Evolutionary conservation across 345 rosid species (phyloP), one percentile per base, ranked within the genome.

Genomic region (Stellera chamaejasme): DNA sequence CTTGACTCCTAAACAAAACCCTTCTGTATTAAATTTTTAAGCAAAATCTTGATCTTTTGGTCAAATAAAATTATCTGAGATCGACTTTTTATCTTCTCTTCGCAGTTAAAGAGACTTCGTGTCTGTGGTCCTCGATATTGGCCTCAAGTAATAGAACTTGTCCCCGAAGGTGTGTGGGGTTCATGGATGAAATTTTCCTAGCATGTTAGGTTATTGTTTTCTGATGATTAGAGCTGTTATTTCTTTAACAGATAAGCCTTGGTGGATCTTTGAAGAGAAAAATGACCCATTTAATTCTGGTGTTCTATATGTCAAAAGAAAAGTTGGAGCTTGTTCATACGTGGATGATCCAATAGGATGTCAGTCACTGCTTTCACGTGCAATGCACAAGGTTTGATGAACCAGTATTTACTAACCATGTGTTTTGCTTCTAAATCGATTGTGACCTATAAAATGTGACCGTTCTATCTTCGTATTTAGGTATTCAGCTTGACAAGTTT

Each of bases 41-140:
- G 1, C 23, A 19, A 19, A 19, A 19, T 19, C 23, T 19, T 19
- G 23, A 14, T 27, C 13, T 52, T 26, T 11, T 55, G 23, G 36
- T 41, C 54, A 57, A 43, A 13, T 27, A 64, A 42, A 2, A 9
- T 28, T 43, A 10, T 53, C 27, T 46, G 4, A 13, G 23, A 25
- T 43, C 61, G 51, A 52, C 32, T 13, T 11, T 23, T 58, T 56
- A 27, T 52, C 59, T 54, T 58, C 64, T n/a, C 42, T 74, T 69
- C 75, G 71, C 88, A 92, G 99, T 76, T 92, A 74, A 86, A 79
- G 77, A 79, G 65, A 19, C 66, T 89, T 61, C 66, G 73, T 47
- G 93, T 92, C 16, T 92, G 99, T 77, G 97, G 99, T 59, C 99
- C 97, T 60, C 84, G 97, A 48, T 92, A 92, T 74, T 89, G 99